phyloP scores from a whole-genome alignment of 2,329 filamentous ascomycete species.

The Cercospora sesami region DNA sequence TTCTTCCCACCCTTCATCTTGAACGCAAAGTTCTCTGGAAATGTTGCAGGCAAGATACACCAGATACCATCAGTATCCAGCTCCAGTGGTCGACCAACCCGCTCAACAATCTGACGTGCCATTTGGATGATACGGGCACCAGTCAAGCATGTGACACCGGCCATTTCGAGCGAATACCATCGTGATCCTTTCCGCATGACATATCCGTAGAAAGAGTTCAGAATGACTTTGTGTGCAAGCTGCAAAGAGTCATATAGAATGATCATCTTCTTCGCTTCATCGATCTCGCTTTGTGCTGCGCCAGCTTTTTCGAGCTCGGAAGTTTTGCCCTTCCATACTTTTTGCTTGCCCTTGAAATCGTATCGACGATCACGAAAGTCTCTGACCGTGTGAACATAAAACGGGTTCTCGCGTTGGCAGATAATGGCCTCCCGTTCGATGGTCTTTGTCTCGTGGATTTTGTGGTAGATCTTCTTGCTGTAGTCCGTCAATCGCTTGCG shows the following conservation, averaged over 20 bases:
- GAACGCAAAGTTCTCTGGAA: conserved; percentile 95
- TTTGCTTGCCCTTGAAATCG: conserved; percentile 97
- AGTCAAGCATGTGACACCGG: conserved; percentile 94
- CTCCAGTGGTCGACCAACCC: conserved; percentile 88
- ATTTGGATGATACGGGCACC: conserved; percentile 96
- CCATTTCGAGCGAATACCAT: conserved; percentile 99
- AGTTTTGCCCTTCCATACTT: conserved; percentile 97
- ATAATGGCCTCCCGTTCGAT: conserved; percentile 96
- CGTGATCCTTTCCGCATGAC: conserved; percentile 98
- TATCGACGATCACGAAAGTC: conserved; percentile 96
- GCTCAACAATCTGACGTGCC: conserved; percentile 87
- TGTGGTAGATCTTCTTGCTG: conserved; percentile 99
- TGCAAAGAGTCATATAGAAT: conserved; percentile 93
- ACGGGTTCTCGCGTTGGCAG: conserved; percentile 95
- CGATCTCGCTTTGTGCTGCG: conserved; percentile 72
- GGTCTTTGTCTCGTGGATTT: conserved; percentile 92
- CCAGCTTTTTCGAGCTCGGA: conserved; percentile 81
- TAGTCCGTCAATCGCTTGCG: conserved; percentile 89
- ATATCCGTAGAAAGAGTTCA: conserved; percentile 99
- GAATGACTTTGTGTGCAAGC: conserved; percentile 95
- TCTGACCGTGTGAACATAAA: conserved; percentile 94
- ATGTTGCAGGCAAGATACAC: conserved; percentile 96
- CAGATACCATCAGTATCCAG: conserved; percentile 98
- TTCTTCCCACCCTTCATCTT: conserved; percentile 96
- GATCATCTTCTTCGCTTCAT: conserved; percentile 98